phyloP scores from a whole-genome alignment of 306 rosid genomes.

The Fragaria nilgerrensis region DNA sequence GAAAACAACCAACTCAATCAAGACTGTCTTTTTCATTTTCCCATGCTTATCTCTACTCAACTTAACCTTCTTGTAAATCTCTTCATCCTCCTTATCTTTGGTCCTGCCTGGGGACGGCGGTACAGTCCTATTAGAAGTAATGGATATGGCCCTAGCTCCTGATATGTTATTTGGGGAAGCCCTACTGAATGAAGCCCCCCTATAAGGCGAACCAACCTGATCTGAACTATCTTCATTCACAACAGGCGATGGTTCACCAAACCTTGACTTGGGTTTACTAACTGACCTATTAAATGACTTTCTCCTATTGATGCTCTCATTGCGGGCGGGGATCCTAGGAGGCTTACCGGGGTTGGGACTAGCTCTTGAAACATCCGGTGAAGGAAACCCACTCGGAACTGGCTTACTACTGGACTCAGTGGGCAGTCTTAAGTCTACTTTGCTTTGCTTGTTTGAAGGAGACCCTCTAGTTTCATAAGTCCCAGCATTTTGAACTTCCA shows the following conservation, averaged over 20 bases:
- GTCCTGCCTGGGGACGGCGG: slow-evolving; percentile 39
- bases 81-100: slow-evolving; percentile 61
- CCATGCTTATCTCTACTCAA: slow-evolving; percentile 46
- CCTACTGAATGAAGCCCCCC: slow-evolving; percentile 39
- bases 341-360: slow-evolving; percentile 54
- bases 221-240: slow-evolving; percentile 49
- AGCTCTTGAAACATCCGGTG: slow-evolving; percentile 49
- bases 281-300: slow-evolving; percentile 57
- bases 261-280: slow-evolving; percentile 80
- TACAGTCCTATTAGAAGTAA: slow-evolving; percentile 38
- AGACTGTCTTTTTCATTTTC: slow-evolving; percentile 39
- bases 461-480: slow-evolving; percentile 30
- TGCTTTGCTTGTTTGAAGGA: slow-evolving; percentile 29
- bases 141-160: slow-evolving; percentile 29
- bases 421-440: slow-evolving; percentile 21
- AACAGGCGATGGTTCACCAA: slow-evolving; percentile 56
- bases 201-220: slow-evolving; percentile 38
- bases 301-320: slow-evolving; percentile 34
- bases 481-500: slow-evolving; percentile 40
- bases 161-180: slow-evolving; percentile 52
- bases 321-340: slow-evolving; percentile 45
- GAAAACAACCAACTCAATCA: slow-evolving; percentile 48
- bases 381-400: slow-evolving; percentile 39
- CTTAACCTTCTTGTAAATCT: slow-evolving; percentile 53
- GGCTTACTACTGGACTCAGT: slow-evolving; percentile 33